A percentile compares a stretch with the other conserved stretches of the same genome.
These are phyloP conservation scores for Globisporangium uncinulatum DNA, from an alignment of 352 stramenopile genomes.

Conservation along the genomic window DNA sequence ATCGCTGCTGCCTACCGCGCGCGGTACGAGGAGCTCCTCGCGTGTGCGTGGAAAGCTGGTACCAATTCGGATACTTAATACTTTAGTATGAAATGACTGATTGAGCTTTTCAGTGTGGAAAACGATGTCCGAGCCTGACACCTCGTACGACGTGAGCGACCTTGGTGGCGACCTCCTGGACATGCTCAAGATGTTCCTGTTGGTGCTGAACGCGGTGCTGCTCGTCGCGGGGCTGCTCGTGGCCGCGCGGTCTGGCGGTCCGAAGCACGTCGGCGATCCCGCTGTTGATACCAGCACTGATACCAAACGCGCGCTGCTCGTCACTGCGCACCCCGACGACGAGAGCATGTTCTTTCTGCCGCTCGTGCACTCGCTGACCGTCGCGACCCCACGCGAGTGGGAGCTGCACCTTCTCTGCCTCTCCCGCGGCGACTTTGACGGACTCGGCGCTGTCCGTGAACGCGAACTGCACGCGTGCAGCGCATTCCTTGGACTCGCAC, in stretches of 20 bases:
- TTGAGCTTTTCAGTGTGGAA: neutral
- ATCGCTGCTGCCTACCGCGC: slow-evolving; percentile 31
- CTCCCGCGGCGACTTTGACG: slow-evolving; percentile 90
- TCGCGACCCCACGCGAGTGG: slow-evolving; percentile 25
- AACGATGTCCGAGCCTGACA: no score
- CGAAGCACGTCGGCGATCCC: slow-evolving; percentile 10
- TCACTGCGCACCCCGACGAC: slow-evolving; percentile 96
- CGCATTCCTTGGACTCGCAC: slow-evolving; percentile 43
- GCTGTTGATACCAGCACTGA: neutral
- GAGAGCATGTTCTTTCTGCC: slow-evolving; percentile 98
- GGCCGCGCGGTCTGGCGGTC: slow-evolving; percentile 9
- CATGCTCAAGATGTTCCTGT: slow-evolving; percentile 49
- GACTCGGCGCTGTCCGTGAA: slow-evolving; percentile 76
- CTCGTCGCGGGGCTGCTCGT: slow-evolving; percentile 39
- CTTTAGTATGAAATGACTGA: neutral
- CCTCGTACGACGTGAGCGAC: slow-evolving; percentile 12
- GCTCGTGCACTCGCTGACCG: slow-evolving; percentile 53
- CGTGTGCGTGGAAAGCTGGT: no score
- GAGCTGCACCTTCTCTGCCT: slow-evolving; percentile 88
- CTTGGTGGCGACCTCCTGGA: slow-evolving; percentile 22
- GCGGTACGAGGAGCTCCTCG: slow-evolving; percentile 41
- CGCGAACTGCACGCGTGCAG: slow-evolving; percentile 72
- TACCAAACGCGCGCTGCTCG: slow-evolving; percentile 62
- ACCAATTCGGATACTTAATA: neutral
- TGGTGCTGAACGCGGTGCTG: slow-evolving; percentile 54